A percentile compares a stretch with the other conserved stretches of the same genome.
These are phyloP conservation scores for Mangifera indica DNA, from an alignment of 345 rosid genomes.

Conservation along the genomic window DNA sequence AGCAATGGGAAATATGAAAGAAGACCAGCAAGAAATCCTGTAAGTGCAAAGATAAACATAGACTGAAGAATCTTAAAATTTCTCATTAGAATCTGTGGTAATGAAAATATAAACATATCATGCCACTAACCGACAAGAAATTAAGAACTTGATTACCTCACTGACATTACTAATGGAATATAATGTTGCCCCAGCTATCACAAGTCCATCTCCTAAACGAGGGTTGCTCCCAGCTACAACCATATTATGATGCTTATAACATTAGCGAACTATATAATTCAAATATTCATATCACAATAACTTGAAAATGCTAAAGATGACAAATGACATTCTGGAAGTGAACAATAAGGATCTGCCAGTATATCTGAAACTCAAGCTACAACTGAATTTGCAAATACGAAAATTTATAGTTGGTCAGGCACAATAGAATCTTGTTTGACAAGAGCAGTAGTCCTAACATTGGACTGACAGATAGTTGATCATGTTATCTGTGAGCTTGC, in stretches of 20 bases:
- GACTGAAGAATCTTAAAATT: neutral
- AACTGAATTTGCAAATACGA: constrained; percentile 3
- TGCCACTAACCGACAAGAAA: neutral
- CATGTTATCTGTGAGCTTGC: no score
- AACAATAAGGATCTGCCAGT: neutral
- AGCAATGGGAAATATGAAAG: neutral
- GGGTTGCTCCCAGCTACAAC: constrained; percentile 66
- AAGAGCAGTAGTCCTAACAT: no score
- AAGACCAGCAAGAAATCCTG: neutral
- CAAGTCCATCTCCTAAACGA: constrained; percentile 64
- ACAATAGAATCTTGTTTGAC: no score
- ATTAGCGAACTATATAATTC: constrained; percentile 6
- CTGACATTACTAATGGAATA: constrained; percentile 67
- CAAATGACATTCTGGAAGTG: neutral
- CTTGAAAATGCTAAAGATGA: constrained; percentile 3
- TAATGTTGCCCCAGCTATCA: constrained; percentile 68
- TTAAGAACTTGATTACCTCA: constrained; percentile 50
- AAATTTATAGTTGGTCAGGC: neutral
- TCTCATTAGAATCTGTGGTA: neutral
- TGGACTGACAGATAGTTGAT: no score
- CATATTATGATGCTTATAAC: constrained; percentile 8
- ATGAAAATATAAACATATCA: constrained; percentile 5
- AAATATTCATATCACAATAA: neutral
- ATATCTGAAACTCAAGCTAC: neutral
- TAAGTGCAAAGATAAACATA: neutral